phyloP scores from a whole-genome alignment of 2,329 filamentous ascomycete species.

The Xylaria hypoxylon region DNA sequence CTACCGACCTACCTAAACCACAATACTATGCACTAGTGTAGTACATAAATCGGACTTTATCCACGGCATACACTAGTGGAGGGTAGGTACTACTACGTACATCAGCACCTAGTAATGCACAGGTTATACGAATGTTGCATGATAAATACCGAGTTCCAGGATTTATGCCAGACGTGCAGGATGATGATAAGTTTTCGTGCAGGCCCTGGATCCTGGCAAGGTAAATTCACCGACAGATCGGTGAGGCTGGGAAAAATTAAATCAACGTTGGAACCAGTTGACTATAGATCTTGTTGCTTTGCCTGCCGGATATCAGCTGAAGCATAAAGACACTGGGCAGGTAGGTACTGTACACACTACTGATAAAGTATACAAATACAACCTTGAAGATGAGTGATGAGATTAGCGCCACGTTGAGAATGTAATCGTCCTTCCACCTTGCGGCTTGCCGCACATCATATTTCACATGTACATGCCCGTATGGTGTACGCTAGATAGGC shows the following conservation, averaged over 20 bases:
- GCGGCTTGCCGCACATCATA: neutral
- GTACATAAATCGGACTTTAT: neutral
- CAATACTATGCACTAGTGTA: neutral
- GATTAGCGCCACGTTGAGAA: conserved; percentile 13
- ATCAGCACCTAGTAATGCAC: conserved; percentile 18
- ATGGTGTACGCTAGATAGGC: neutral
- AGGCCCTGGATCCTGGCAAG: conserved; percentile 27
- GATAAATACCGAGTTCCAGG: conserved; percentile 27
- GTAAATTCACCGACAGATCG: conserved; percentile 27
- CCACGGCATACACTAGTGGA: conserved; percentile 1
- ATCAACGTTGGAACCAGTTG: neutral
- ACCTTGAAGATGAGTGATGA: conserved; percentile 12
- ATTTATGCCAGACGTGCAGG: neutral
- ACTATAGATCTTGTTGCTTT: conserved; percentile 10
- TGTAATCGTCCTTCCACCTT: conserved; percentile 1
- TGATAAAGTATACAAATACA: conserved; percentile 27
- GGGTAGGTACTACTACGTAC: too few species aligned
- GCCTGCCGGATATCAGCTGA: conserved; percentile 31
- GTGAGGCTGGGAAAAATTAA: conserved; percentile 21
- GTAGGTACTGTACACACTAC: too few species aligned
- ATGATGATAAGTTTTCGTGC: conserved; percentile 18
- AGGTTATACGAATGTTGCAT: conserved; percentile 29
- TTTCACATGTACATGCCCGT: conserved; percentile 8
- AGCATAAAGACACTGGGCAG: neutral
- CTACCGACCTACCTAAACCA: conserved; percentile 4